phyloP scores from a whole-genome alignment of 257 asterid genomes.

The Petunia axillaris region DNA sequence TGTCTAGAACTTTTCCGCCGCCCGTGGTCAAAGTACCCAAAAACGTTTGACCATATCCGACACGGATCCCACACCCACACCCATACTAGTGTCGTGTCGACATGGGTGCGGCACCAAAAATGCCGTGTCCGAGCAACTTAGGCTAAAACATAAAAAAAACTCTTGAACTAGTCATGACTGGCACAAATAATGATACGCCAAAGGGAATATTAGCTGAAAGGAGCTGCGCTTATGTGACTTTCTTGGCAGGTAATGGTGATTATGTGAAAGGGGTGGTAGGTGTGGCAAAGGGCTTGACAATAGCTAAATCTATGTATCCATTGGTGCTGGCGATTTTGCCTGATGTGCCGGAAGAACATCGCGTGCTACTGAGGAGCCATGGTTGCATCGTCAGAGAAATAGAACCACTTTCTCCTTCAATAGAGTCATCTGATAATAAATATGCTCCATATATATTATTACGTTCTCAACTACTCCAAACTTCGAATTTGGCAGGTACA shows the following conservation, averaged over 20 bases:
- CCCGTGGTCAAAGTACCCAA: too few species aligned
- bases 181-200: too few species aligned
- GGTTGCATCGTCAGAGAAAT: slow-evolving; percentile 42
- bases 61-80: too few species aligned
- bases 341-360: slow-evolving; percentile 44
- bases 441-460: slow-evolving; percentile 34
- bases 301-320: slow-evolving; percentile 35
- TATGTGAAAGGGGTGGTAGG: slow-evolving; percentile 47
- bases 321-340: slow-evolving; percentile 43
- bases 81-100: too few species aligned
- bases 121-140: too few species aligned
- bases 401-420: slow-evolving; percentile 34
- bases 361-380: slow-evolving; percentile 25
- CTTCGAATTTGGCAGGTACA: slow-evolving; percentile 42
- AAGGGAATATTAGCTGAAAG: too few species aligned
- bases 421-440: slow-evolving; percentile 6
- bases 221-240: slow-evolving; percentile 40
- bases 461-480: slow-evolving; percentile 39
- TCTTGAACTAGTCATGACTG: too few species aligned
- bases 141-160: too few species aligned
- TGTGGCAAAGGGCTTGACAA: slow-evolving; percentile 41
- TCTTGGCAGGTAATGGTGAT: slow-evolving; percentile 42
- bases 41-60: too few species aligned
- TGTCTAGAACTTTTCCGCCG: too few species aligned
- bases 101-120: too few species aligned